Percentiles rank a stretch among this genome's conserved stretches.
phyloP scores from a whole-genome alignment of 768 basidiomycete genomes.

The Tephrocybe sp. region DNA sequence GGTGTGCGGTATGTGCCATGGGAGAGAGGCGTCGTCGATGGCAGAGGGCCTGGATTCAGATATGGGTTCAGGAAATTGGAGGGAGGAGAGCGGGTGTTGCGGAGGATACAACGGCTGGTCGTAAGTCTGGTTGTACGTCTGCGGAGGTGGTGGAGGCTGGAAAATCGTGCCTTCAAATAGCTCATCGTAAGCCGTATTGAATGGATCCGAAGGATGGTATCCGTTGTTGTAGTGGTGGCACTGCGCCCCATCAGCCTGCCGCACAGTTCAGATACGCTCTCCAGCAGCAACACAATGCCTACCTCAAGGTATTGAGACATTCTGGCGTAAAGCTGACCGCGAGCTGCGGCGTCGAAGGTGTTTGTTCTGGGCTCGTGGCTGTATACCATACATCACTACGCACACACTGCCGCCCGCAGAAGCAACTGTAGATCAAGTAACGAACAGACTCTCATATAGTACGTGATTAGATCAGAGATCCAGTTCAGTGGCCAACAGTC shows the following conservation, averaged over 20 bases:
- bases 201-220: conserved; percentile 36
- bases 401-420: no score
- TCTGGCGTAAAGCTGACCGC: neutral
- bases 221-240: conserved; percentile 69
- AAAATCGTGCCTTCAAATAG: conserved; percentile 25
- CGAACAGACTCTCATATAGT: no score
- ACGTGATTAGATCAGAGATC: no score
- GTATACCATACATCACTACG: neutral
- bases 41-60: conserved; percentile 22
- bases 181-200: conserved; percentile 13
- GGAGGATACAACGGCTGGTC: conserved; percentile 13
- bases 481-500: no score
- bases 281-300: neutral
- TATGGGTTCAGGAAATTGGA: conserved; percentile 13
- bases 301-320: conserved; percentile 15
- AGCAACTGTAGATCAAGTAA: no score
- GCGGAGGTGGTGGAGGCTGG: conserved; percentile 23
- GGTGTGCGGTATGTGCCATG: no score
- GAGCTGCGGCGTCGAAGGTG: conserved; percentile 1
- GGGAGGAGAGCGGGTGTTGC: conserved; percentile 15
- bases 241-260: conserved; percentile 65
- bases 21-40: conserved; percentile 21
- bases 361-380: conserved; percentile 4
- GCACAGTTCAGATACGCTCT: neutral
- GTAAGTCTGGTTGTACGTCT: conserved; percentile 10